Evolutionary conservation across 768 basidiomycete genomes (phyloP).

Genomic region (Suillus clintonianus): DNA sequence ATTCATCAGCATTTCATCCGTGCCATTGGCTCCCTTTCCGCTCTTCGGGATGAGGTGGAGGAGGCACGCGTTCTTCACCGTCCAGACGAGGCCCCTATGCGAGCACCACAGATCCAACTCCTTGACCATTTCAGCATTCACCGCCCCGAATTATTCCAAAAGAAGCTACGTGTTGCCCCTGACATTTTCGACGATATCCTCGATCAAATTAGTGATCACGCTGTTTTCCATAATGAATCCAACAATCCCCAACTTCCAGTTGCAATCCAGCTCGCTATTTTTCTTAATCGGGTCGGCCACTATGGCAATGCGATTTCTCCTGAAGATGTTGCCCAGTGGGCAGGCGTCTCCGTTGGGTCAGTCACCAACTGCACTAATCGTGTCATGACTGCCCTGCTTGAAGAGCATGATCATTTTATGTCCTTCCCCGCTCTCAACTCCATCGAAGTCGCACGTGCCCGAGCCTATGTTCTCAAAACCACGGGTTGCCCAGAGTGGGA

Average conservation of each 20-base stretch:
- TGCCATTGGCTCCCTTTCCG: not conserved
- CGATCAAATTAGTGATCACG: not conserved
- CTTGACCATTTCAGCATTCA: conserved; percentile 6
- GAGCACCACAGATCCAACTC: conserved; percentile 4
- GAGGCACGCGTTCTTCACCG: not conserved
- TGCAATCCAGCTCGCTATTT: not conserved
- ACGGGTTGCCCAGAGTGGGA: conserved; percentile 37
- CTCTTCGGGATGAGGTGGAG: conserved; percentile 3
- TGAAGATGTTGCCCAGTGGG: conserved; percentile 16
- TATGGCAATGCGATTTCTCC: conserved; percentile 1
- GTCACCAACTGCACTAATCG: conserved; percentile 17
- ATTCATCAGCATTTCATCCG: not conserved
- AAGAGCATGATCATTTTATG: conserved; percentile 12
- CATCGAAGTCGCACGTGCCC: conserved; percentile 20
- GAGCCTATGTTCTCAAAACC: conserved; percentile 26
- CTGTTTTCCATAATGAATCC: not conserved
- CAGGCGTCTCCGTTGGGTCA: conserved; percentile 15
- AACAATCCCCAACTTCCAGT: not conserved
- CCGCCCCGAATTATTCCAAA: conserved; percentile 23
- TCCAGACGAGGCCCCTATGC: not conserved
- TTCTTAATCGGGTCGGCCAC: not conserved
- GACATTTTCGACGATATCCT: conserved; percentile 25
- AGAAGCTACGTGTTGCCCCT: conserved; percentile 26
- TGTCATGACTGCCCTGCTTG: conserved; percentile 14
- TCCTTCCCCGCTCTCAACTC: conserved; percentile 2